Base-by-base conservation (phyloP, 1,284 basidiomycete species). In the Pseudozyma hubeiensis region DNA sequence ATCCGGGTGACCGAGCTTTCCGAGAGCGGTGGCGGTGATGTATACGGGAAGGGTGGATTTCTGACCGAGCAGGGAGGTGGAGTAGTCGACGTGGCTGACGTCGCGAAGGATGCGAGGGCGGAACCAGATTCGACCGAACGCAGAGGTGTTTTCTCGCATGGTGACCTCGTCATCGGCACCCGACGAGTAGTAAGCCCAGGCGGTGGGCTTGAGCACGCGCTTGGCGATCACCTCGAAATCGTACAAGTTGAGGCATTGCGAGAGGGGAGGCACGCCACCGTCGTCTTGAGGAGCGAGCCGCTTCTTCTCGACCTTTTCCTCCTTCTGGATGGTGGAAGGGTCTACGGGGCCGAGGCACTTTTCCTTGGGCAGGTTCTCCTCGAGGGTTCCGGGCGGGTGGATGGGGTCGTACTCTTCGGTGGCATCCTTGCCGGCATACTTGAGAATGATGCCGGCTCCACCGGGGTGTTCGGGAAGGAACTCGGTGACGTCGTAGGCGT, bases 61-160 rank as follows among this genome's bases (percentile, higher is more conserved):
- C 35, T 70, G 64, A 31, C 78, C 76, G 7, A 80, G 66, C 2
- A 80, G 48, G 9, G 58, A 62, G 29, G 78, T 75, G 17, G 66
- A 72, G 34, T 88, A 94, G 84, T 97, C 92, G 14, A 97, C 90
- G 4, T 87, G 87, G 10, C 89, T 89, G 10, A 97, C 93, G 79
- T 97, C 89, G 29, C 93, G 89, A 9, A 97, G 86, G 44, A 97
- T 88, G 14, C 93, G 89, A 11, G 94, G 94, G 16, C 94, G 89
- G 87, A 97, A 97, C 94, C 94, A 97, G 77, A 97, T 88, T 58
- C 92, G 91, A 89, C 91, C 93, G 83, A 91, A 97, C 0, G 93
- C 93, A 50, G 89, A 88, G 62, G 91, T 91, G 82, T 97, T 97
- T 85, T 97, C 94, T 29, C 94, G 88, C 84, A 86, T 82, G 8